A percentile compares a stretch with the other conserved stretches of the same genome.
Evolutionary conservation across 2,329 filamentous ascomycete species (phyloP).

Genomic region (Fusarium siculi): DNA sequence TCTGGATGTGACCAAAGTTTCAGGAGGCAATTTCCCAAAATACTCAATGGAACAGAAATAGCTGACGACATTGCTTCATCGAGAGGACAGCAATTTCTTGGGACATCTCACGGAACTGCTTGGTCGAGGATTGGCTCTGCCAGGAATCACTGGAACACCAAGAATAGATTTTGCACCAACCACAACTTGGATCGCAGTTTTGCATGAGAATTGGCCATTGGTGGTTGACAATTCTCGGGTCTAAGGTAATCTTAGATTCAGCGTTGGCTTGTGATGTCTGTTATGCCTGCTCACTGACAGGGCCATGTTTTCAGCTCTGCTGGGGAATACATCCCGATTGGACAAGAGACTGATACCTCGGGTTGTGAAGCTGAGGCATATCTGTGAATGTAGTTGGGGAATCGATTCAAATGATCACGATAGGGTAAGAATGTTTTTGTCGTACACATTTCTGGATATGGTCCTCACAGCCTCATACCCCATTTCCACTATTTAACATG

Average conservation of each 20-base stretch:
- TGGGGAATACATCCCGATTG: not conserved
- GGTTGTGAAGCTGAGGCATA: not conserved
- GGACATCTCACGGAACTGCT: too few species aligned
- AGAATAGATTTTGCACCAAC: not conserved
- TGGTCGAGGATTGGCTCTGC: not conserved
- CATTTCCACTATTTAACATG: not conserved
- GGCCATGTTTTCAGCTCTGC: not conserved
- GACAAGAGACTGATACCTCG: not conserved
- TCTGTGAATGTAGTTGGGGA: too few species aligned
- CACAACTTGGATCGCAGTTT: too few species aligned
- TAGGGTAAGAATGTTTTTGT: not conserved
- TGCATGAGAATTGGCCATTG: too few species aligned
- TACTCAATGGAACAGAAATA: not conserved
- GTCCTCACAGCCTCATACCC: not conserved
- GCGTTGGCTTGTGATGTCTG: not conserved
- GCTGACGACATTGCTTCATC: not conserved
- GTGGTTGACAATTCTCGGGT: too few species aligned
- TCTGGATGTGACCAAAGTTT: not conserved
- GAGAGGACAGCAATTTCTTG: not conserved
- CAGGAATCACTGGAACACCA: fast-evolving
- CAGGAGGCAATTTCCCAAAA: not conserved
- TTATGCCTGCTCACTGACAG: not conserved
- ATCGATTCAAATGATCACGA: not conserved
- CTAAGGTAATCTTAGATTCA: too few species aligned
- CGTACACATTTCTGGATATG: not conserved